phyloP scores from a whole-genome alignment of 2,329 filamentous ascomycete genomes.

The Colletotrichum tamarilloi region DNA sequence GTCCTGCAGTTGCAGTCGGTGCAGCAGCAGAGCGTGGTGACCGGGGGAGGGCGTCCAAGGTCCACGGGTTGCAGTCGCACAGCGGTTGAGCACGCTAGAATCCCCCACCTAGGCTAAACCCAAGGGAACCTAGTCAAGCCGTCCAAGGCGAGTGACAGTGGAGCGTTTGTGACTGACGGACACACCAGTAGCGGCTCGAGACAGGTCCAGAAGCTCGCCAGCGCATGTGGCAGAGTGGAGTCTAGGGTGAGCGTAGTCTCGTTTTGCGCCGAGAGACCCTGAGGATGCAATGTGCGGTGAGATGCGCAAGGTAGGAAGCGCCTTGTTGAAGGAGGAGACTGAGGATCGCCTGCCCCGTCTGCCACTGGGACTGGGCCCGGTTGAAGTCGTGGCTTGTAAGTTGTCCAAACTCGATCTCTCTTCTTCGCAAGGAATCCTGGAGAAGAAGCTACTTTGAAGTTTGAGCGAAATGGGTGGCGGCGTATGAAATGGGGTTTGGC shows the following conservation, averaged over 20 bases:
- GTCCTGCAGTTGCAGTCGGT: constrained; percentile 7
- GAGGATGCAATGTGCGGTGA: constrained; percentile 34
- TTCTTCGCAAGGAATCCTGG: constrained; percentile 24
- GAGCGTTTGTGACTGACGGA: constrained; percentile 31
- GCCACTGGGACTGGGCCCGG: constrained; percentile 13
- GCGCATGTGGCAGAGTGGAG: constrained; percentile 33
- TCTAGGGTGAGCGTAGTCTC: constrained; percentile 19
- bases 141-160: constrained; percentile 28
- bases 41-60: constrained; percentile 3
- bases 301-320: constrained; percentile 29
- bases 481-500: constrained; percentile 19
- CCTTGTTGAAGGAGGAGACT: constrained; percentile 1
- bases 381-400: constrained; percentile 25
- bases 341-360: constrained; percentile 16
- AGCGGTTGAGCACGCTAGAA: constrained; percentile 31
- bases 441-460: not conserved
- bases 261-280: constrained; percentile 30
- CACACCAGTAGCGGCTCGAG: constrained; percentile 27
- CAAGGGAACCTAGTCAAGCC: constrained; percentile 30
- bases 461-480: constrained; percentile 13
- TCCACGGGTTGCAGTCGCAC: not conserved
- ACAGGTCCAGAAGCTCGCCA: constrained; percentile 32
- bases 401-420: constrained; percentile 2
- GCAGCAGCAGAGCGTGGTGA: constrained; percentile 18
- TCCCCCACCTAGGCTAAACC: constrained; percentile 31